Conservation (phyloP, 2,329 filamentous ascomycete genomes). For the Alternaria viburni region DNA sequence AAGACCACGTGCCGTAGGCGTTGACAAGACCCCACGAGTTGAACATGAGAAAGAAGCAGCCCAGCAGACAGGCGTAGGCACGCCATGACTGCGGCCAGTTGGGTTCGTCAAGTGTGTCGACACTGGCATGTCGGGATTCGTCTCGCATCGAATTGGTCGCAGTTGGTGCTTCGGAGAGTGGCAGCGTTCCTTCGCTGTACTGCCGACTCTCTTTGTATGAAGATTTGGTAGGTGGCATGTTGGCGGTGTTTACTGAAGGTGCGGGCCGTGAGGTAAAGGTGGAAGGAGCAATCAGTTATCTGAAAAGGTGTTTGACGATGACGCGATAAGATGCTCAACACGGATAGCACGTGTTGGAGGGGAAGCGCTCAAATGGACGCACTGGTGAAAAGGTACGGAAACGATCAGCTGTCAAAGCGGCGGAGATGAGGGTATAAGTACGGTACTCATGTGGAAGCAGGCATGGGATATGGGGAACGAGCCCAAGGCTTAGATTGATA, state of each 20-base stretch:
- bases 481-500: conserved; percentile 24
- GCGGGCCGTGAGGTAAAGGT: neutral
- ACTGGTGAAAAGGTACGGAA: conserved; percentile 11
- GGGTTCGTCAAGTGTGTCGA: conserved; percentile 34
- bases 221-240: conserved; percentile 18
- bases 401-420: conserved; percentile 14
- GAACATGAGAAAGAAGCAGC: conserved; percentile 60
- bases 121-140: conserved; percentile 21
- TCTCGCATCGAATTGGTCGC: conserved; percentile 32
- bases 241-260: conserved; percentile 15
- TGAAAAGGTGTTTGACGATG: conserved; percentile 13
- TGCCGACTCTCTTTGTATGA: conserved; percentile 29
- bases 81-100: conserved; percentile 55
- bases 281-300: conserved; percentile 13
- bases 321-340: conserved; percentile 25
- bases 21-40: conserved; percentile 58
- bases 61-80: conserved; percentile 53
- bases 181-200: conserved; percentile 25
- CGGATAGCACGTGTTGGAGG: conserved; percentile 21
- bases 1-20: conserved; percentile 58
- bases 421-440: conserved; percentile 28
- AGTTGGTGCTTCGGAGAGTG: conserved; percentile 32
- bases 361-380: conserved; percentile 21
- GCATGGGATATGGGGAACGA: conserved; percentile 25
- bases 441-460: conserved; percentile 16